Conservation (phyloP, 2,329 filamentous ascomycete species). For the Pseudocercospora musae region DNA sequence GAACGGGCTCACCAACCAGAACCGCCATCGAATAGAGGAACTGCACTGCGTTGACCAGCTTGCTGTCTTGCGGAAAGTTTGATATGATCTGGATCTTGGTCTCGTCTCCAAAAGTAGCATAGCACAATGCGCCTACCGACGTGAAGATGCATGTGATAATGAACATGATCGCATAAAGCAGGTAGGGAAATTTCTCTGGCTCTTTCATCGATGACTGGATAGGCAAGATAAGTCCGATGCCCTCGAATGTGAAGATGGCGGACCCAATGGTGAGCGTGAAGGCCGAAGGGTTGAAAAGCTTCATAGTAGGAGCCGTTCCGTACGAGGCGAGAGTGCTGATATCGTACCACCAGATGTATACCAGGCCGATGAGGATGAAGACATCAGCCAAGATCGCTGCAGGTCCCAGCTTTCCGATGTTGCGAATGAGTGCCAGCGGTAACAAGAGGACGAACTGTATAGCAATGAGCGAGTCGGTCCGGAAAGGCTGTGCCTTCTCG, state of each 20-base stretch:
- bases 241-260: constrained; percentile 75
- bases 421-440: constrained; percentile 66
- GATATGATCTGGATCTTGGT: constrained; percentile 73
- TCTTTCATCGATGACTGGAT: constrained; percentile 73
- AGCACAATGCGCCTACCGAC: constrained; percentile 68
- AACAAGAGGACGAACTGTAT: constrained; percentile 63
- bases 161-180: constrained; percentile 67
- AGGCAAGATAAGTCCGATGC: constrained; percentile 71
- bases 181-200: constrained; percentile 62
- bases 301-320: constrained; percentile 60
- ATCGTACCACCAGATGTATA: constrained; percentile 73
- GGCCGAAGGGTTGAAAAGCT: constrained; percentile 64
- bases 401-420: constrained; percentile 70
- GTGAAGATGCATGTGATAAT: constrained; percentile 72
- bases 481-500: constrained; percentile 47
- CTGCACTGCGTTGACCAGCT: constrained; percentile 72
- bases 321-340: constrained; percentile 53
- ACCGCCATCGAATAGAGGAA: constrained; percentile 72
- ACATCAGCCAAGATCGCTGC: constrained; percentile 67
- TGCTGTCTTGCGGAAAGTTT: constrained; percentile 68
- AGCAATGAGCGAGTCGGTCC: constrained; percentile 60
- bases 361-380: constrained; percentile 67
- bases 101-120: constrained; percentile 66
- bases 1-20: constrained; percentile 69
- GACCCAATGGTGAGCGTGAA: constrained; percentile 71